Conservation (phyloP, 2,329 filamentous ascomycete species). For the Sporothrix dimorphospora region DNA sequence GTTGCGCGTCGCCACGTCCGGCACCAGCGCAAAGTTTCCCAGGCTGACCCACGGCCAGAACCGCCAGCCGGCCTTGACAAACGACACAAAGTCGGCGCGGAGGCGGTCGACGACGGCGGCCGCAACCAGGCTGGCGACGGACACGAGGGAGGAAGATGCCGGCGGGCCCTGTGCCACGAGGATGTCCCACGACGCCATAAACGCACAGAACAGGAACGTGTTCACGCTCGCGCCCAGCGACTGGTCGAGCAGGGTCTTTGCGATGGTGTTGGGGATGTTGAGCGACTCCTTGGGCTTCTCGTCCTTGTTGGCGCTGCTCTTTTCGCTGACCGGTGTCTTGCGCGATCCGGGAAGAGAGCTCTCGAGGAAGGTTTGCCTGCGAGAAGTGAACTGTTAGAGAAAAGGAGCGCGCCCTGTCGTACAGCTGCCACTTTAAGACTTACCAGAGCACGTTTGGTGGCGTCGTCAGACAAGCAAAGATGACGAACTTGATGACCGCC, state of each 20-base stretch:
- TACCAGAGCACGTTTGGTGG: slow-evolving; percentile 86
- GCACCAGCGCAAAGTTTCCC: slow-evolving; percentile 66
- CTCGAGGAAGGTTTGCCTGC: slow-evolving; percentile 76
- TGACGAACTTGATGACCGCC: slow-evolving; percentile 74
- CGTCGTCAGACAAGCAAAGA: slow-evolving; percentile 72
- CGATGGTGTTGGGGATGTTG: slow-evolving; percentile 64
- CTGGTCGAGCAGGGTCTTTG: slow-evolving; percentile 72
- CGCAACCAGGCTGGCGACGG: slow-evolving; percentile 36
- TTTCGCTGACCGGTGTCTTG: slow-evolving; percentile 48
- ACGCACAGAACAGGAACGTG: slow-evolving; percentile 64
- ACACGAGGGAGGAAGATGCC: slow-evolving; percentile 32
- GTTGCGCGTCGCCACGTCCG: slow-evolving; percentile 66
- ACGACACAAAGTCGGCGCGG: slow-evolving; percentile 61
- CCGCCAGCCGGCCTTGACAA: slow-evolving; percentile 70
- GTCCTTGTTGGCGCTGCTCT: slow-evolving; percentile 41
- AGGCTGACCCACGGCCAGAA: slow-evolving; percentile 71
- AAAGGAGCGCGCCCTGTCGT: too few species aligned
- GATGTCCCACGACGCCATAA: slow-evolving; percentile 49
- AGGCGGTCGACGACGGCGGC: slow-evolving; percentile 48
- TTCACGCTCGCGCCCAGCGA: slow-evolving; percentile 67
- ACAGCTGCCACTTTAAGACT: background rate
- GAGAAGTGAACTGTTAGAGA: too few species aligned
- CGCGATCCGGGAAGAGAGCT: slow-evolving; percentile 67
- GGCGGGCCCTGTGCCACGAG: background rate
- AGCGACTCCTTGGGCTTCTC: slow-evolving; percentile 50